Percentiles rank a stretch among this genome's conserved stretches.
phyloP scores from a whole-genome alignment of 441 rosid species.

The Populus tomentosa region DNA sequence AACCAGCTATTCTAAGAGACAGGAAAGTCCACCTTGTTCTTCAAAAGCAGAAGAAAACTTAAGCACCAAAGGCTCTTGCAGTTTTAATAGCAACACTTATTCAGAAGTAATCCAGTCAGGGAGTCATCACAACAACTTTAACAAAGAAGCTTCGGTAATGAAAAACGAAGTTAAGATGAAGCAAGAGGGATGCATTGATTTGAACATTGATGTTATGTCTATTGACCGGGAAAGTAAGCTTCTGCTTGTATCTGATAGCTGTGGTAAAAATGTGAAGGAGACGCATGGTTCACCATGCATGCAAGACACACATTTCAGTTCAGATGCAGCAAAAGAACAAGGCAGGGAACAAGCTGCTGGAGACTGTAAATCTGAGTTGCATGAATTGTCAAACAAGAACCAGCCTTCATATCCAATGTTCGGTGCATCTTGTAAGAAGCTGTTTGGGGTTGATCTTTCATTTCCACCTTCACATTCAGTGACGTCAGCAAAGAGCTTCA shows the following conservation, averaged over 20 bases:
- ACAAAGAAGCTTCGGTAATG: constrained; percentile 13
- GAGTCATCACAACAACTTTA: constrained; percentile 17
- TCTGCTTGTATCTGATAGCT: constrained; percentile 21
- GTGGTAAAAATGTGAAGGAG: constrained; percentile 25
- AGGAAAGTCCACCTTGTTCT: constrained; percentile 28
- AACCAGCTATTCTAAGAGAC: constrained; percentile 19
- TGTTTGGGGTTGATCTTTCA: constrained; percentile 52
- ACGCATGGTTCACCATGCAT: constrained; percentile 14
- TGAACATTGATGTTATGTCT: constrained; percentile 43
- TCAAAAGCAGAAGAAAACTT: constrained; percentile 28
- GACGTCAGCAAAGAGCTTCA: constrained; percentile 26
- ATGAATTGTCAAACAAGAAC: constrained; percentile 12
- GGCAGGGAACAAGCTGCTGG: constrained; percentile 10
- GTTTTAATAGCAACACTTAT: constrained; percentile 46
- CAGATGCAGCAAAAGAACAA: constrained; percentile 20
- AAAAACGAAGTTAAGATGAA: constrained; percentile 35
- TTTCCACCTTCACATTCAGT: constrained; percentile 22
- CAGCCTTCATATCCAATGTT: constrained; percentile 17
- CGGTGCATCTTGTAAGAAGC: constrained; percentile 31
- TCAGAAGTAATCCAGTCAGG: constrained; percentile 50
- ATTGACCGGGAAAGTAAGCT: constrained; percentile 30
- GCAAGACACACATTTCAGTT: constrained; percentile 26
- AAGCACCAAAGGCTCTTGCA: constrained; percentile 22
- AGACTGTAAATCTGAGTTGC: constrained; percentile 17
- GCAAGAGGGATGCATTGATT: constrained; percentile 42